Evolutionary conservation across 306 rosid genomes (phyloP).

Genomic region (Dicorynia guianensis): DNA sequence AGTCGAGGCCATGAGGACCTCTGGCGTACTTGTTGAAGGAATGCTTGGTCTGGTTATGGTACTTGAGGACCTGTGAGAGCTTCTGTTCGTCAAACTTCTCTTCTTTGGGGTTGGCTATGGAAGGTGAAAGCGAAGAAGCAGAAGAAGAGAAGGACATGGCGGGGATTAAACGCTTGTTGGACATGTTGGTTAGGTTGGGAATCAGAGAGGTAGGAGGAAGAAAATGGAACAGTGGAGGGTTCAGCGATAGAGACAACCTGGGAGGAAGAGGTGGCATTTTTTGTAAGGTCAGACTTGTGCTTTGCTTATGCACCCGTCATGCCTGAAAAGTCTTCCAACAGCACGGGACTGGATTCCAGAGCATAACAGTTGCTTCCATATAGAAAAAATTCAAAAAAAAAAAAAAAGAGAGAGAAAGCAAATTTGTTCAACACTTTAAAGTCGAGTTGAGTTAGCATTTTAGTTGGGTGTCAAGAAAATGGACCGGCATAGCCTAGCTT

Average conservation of each 20-base stretch:
- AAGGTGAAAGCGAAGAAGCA: conserved; percentile 45
- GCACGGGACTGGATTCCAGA: not conserved
- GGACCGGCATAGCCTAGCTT: too few species aligned
- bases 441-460: too few species aligned
- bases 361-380: too few species aligned
- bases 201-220: conserved; percentile 54
- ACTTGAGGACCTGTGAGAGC: conserved; percentile 65
- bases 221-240: conserved; percentile 42
- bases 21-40: conserved; percentile 68
- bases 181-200: not conserved
- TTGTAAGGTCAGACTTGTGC: not conserved
- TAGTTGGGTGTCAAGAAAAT: too few species aligned
- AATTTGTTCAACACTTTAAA: too few species aligned
- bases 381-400: too few species aligned
- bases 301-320: not conserved
- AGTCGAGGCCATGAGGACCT: conserved; percentile 90
- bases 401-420: too few species aligned
- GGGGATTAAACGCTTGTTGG: conserved; percentile 21
- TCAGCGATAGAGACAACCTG: conserved; percentile 35
- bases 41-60: conserved; percentile 88
- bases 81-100: conserved; percentile 48
- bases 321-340: not conserved
- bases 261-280: conserved; percentile 50
- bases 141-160: conserved; percentile 59
- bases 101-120: conserved; percentile 35